These are phyloP conservation scores for Cryptomeria japonica DNA, from an alignment of 75 land plant genomes.

Conservation along the genomic window DNA sequence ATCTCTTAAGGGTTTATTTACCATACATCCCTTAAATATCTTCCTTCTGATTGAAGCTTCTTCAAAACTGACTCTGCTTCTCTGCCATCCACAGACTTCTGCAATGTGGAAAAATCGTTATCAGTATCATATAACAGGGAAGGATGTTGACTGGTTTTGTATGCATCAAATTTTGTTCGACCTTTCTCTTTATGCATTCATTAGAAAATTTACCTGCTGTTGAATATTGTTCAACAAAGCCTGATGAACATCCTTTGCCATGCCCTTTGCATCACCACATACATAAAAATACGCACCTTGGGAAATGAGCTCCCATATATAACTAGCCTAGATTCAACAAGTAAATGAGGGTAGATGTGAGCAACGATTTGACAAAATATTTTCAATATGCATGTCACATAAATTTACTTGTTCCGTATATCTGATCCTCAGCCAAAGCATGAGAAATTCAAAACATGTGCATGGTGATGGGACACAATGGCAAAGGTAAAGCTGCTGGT, in stretches of 20 bases:
- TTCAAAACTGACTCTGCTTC: constrained; percentile 48
- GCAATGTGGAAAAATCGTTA: neutral
- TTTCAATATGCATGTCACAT: neutral
- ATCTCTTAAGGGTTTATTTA: constrained; percentile 13
- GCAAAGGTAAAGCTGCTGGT: neutral
- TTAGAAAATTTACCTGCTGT: constrained; percentile 11
- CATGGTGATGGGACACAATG: neutral
- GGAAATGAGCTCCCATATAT: constrained; percentile 11
- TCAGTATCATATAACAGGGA: neutral
- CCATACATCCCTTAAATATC: constrained; percentile 66
- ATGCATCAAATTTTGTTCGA: neutral
- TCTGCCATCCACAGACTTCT: constrained; percentile 38
- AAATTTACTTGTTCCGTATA: neutral
- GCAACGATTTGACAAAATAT: neutral
- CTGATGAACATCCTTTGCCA: constrained; percentile 30
- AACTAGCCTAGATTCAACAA: constrained; percentile 2
- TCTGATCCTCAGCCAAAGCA: neutral
- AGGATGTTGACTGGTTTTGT: neutral
- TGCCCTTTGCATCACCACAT: constrained; percentile 38
- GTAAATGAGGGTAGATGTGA: neutral
- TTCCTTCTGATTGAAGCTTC: constrained; percentile 50
- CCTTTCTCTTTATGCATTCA: neutral
- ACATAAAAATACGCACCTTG: constrained; percentile 29
- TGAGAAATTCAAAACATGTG: neutral
- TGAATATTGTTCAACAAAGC: constrained; percentile 14